Base-by-base conservation (phyloP, 169 alveolate species). In the Plasmodium vinckei region DNA sequence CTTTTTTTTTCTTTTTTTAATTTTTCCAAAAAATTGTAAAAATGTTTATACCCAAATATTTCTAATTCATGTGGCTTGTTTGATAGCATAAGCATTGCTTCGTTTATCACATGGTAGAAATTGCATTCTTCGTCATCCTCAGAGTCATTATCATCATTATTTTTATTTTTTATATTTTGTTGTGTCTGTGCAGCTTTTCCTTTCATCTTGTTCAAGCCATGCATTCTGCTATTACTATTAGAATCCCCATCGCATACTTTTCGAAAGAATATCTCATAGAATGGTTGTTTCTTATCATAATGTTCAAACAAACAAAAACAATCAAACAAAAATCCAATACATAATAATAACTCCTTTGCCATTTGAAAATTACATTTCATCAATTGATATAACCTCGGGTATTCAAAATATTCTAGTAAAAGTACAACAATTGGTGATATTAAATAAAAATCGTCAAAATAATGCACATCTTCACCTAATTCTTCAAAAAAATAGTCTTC, bases 271-370 rank as follows among this genome's bases (percentile, higher is more conserved):
- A n/a, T 39, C 46, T 65, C 79, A 79, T 79, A 79, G 67, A 51
- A 79, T 17, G 56, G 27, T 25, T 79, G 89, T 59, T 79, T 53
- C 46, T 65, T 65, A 42, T 79, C 89, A 47, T 51, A 79, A 23
- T 79, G 69, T 13, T 39, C 82, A 42, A 79, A 60, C 12, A 79
- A 5, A 1, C 23, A 6, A 39, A 59, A 65, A 25, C 89, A 15
- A 25, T 79, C 89, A 33, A 79, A 65, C 47, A 79, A 44, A 70
- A 79, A 79, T n/a, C 89, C 89, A 1, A 79, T 79, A 10, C 89
- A 79, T 65, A 79, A 59, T 46, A 79, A 60, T 25, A 79, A 65
- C 27, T 79, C 89, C 51, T 79, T 79, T 27, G 82, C 49, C 75
- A 65, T 79, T 67, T 79, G 89, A 39, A 79, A 79, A 27, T 79